phyloP scores from a whole-genome alignment of 768 basidiomycete genomes.

The Tylopilus balloui region DNA sequence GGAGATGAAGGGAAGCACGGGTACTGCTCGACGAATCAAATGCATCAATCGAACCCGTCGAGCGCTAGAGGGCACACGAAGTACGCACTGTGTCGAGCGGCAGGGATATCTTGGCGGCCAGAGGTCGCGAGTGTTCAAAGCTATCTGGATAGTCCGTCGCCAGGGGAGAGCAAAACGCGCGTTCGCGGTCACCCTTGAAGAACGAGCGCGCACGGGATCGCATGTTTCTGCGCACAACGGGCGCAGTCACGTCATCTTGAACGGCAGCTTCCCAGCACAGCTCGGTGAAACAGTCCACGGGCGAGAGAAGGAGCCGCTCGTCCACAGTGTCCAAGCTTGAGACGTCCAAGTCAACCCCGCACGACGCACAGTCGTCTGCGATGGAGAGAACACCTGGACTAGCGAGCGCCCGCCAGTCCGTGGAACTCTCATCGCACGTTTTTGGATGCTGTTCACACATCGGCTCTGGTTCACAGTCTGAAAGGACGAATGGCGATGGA shows the following conservation, averaged over 20 bases:
- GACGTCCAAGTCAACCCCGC: constrained; percentile 34
- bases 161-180: neutral
- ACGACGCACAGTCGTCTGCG: constrained; percentile 23
- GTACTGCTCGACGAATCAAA: constrained; percentile 1
- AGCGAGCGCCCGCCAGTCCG: constrained; percentile 1
- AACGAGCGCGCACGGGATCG: constrained; percentile 16
- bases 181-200: constrained; percentile 11
- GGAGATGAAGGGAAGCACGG: constrained; percentile 3
- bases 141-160: constrained; percentile 6
- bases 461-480: constrained; percentile 1
- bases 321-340: constrained; percentile 37
- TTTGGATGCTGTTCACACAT: constrained; percentile 9
- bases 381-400: constrained; percentile 12
- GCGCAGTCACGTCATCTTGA: constrained; percentile 17
- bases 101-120: constrained; percentile 18
- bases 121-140: constrained; percentile 9
- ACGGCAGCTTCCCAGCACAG: constrained; percentile 38
- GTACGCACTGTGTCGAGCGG: constrained; percentile 17
- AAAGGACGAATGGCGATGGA: constrained; percentile 6
- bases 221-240: neutral
- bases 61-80: neutral
- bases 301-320: constrained; percentile 37
- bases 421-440: neutral
- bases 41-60: neutral
- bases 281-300: constrained; percentile 37